phyloP scores from a whole-genome alignment of 257 asterid genomes.

The Datura wrightii region DNA sequence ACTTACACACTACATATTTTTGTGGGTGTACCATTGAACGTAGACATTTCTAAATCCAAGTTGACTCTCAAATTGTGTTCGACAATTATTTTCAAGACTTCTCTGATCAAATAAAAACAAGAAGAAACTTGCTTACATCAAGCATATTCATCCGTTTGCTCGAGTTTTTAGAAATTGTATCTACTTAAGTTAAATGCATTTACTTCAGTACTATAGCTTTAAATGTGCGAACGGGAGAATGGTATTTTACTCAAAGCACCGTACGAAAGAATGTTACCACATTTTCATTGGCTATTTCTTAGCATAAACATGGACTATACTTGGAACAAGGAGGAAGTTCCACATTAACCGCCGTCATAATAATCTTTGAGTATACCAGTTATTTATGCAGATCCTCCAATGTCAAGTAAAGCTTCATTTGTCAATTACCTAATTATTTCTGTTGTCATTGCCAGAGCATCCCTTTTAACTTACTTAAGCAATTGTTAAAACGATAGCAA shows the following conservation, averaged over 20 bases:
- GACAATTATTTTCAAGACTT: background rate
- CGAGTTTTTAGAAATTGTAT: background rate
- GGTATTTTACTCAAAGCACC: slow-evolving; percentile 4
- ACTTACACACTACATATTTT: background rate
- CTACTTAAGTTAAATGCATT: background rate
- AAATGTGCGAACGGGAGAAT: background rate
- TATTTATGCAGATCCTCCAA: background rate
- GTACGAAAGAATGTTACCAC: background rate
- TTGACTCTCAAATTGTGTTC: background rate
- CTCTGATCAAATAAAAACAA: slow-evolving; percentile 6
- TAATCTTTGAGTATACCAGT: background rate
- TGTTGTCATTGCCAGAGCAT: background rate
- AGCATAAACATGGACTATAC: background rate
- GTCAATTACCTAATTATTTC: background rate
- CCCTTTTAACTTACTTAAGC: background rate
- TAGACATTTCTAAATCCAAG: background rate
- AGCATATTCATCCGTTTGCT: background rate
- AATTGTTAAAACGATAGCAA: background rate
- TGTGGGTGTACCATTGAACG: slow-evolving; percentile 3
- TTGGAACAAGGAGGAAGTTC: background rate
- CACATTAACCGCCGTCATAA: background rate
- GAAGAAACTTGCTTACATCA: background rate
- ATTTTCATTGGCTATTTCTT: background rate
- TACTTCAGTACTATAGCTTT: background rate
- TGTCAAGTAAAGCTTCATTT: background rate